These are phyloP conservation scores for Suhomyces terraborum DNA, from an alignment of 1,139 yeast genomes.

Conservation along the genomic window DNA sequence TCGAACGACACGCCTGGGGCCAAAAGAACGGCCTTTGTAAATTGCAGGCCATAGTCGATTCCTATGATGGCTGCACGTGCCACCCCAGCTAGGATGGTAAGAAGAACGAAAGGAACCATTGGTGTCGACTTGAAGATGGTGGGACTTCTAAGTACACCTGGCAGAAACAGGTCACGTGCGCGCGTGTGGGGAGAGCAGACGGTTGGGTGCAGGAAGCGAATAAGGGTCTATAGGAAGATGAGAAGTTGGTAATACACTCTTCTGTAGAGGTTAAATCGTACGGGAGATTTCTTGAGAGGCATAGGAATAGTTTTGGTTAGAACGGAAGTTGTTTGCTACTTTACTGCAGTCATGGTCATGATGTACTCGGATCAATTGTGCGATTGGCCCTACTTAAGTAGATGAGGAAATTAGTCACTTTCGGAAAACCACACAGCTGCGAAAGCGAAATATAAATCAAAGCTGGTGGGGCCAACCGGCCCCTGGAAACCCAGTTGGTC, in stretches of 20 bases:
- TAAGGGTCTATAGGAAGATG: background rate
- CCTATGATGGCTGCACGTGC: conserved; percentile 70
- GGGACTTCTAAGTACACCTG: conserved; percentile 6
- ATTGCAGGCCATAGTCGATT: conserved; percentile 87
- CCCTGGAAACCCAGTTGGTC: too few relatives aligned
- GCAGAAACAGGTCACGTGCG: conserved; percentile 4
- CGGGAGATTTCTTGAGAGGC: too few relatives aligned
- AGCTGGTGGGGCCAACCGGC: too few relatives aligned
- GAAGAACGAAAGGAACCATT: conserved; percentile 10
- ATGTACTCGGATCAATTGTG: too few relatives aligned
- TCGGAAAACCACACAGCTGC: too few relatives aligned
- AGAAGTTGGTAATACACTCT: too few relatives aligned
- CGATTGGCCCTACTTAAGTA: too few relatives aligned
- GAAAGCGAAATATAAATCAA: too few relatives aligned
- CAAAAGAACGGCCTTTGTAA: conserved; percentile 81
- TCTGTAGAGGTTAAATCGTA: too few relatives aligned
- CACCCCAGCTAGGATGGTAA: conserved; percentile 16
- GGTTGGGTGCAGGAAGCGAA: background rate
- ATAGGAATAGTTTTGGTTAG: background rate
- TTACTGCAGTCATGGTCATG: too few relatives aligned
- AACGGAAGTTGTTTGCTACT: too few relatives aligned
- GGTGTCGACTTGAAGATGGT: background rate
- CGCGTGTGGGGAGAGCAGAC: conserved; percentile 2
- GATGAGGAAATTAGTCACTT: too few relatives aligned
- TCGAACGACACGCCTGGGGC: conserved; percentile 93